Base-by-base conservation (phyloP, 1,284 basidiomycete genomes). In the Tremellales sp. region DNA sequence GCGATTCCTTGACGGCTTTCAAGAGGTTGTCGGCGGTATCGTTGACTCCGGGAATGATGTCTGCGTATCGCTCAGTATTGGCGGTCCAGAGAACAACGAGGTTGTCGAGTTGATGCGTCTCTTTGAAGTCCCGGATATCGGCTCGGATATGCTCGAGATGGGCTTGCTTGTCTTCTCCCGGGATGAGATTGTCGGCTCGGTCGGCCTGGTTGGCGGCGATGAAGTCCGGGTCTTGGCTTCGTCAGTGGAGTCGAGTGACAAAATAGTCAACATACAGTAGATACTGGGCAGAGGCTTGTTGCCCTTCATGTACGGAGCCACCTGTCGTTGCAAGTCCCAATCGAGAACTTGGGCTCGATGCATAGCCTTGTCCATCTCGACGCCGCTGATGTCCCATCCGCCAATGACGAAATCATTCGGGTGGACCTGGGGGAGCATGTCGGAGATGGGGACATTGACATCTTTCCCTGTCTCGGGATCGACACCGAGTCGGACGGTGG, bases 201-300 rank as follows among this genome's bases (percentile, higher is more conserved):
- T 85, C 86, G 63, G 90, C 90, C 75, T 98, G 94, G 78, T 97
- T 97, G 61, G 94, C 91, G 50, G 94, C 92, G 69, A 97, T 97
- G 74, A 90, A 93, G 75, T 91, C 87, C 44, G 89, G 87, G 61
- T 74, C 63, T 66, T 31, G 0, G 7, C 64, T 87, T 12, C 24
- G 16, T 31, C 26, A 43, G 45, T 31, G 3, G 18, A 27, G n/a
- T 13, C 8, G n/a, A 12, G 22, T 26, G n/a, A n/a, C 10, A 31
- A 18, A 10, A 27, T 5, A 9, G 13, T 27, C n/a, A 22, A 49
- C 61, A 48, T 34, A 66, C 63, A 92, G 79, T 97, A 97, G 76
- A 97, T 86, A 39, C 89, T 93, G 5, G 93, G 93, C 43, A 97
- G 80, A 38, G 94, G 95, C 61, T 81, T 81, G 63, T 94, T 79